A percentile compares a stretch with the other conserved stretches of the same genome.
Evolutionary conservation across 768 basidiomycete genomes (phyloP).

Genomic region (Saitozyma podzolica): DNA sequence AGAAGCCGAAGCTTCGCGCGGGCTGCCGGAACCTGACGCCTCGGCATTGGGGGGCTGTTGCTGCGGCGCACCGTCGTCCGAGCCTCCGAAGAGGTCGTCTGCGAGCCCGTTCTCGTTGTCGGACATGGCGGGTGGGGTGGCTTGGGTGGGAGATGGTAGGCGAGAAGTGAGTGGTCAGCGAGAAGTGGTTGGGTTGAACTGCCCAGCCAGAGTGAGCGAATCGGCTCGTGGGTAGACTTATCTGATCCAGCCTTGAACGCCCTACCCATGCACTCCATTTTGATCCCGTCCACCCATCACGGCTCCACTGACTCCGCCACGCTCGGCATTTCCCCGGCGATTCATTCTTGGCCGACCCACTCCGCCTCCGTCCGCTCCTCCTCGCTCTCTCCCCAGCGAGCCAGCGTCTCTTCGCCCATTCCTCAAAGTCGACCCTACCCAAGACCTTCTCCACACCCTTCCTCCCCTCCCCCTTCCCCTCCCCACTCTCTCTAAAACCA

Average conservation of each 20-base stretch:
- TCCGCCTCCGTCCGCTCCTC: conserved; percentile 12
- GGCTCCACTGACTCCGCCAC: background rate
- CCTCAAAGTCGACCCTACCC: too few species aligned
- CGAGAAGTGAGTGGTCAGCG: background rate
- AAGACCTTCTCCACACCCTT: too few species aligned
- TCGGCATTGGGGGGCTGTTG: too few species aligned
- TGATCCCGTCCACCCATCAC: background rate
- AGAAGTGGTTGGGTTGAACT: background rate
- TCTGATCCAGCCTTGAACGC: too few species aligned
- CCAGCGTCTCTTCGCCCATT: too few species aligned
- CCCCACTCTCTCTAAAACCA: conserved; percentile 6
- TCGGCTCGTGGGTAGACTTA: too few species aligned
- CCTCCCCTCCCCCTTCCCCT: conserved; percentile 5
- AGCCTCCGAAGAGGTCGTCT: conserved; percentile 41
- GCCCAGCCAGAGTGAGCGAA: background rate
- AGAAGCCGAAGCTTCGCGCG: too few species aligned
- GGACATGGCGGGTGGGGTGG: conserved; percentile 22
- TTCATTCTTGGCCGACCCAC: too few species aligned
- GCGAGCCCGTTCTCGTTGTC: conserved; percentile 28
- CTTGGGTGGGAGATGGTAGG: background rate
- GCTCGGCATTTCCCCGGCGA: conserved; percentile 12
- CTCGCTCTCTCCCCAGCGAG: conserved; percentile 9
- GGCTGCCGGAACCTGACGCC: too few species aligned
- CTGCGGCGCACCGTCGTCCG: conserved; percentile 21
- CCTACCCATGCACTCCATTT: too few species aligned